A percentile compares a stretch with the other conserved stretches of the same genome.
phyloP scores from a whole-genome alignment of 164 flowering plant genomes.

The Magnolia changhungtana region DNA sequence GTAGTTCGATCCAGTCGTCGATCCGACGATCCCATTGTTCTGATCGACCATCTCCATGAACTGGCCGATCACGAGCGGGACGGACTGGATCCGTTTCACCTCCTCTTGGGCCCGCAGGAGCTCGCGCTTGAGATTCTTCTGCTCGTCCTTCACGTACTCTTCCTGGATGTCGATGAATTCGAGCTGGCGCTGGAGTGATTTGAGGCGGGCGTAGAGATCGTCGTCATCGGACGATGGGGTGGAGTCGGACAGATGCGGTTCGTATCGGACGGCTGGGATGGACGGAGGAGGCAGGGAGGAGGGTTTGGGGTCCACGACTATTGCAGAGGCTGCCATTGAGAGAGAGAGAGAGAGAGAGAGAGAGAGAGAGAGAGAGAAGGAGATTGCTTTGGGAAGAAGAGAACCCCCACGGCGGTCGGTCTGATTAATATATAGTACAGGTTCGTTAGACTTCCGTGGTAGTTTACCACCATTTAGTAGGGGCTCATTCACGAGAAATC shows the following conservation, averaged over 20 bases:
- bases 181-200: conserved; percentile 72
- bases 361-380: neutral
- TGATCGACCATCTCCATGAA: conserved; percentile 78
- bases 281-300: conserved; percentile 29
- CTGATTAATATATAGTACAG: too few species aligned
- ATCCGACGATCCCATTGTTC: conserved; percentile 93
- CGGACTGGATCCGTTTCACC: conserved; percentile 95
- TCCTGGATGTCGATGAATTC: conserved; percentile 94
- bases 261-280: conserved; percentile 24
- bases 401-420: neutral
- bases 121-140: conserved; percentile 85
- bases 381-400: neutral
- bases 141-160: conserved; percentile 92
- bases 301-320: conserved; percentile 47
- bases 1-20: conserved; percentile 70
- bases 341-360: conserved; percentile 1
- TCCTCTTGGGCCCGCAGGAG: conserved; percentile 89
- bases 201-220: conserved; percentile 75
- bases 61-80: conserved; percentile 93
- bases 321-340: conserved; percentile 31
- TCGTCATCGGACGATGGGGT: conserved; percentile 45
- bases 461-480: too few species aligned
- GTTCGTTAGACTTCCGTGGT: too few species aligned
- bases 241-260: conserved; percentile 14
- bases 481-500: too few species aligned